Evolutionary conservation across 192 early-diverging fungal species (phyloP).

Genomic region (Funneliformis geosporum): DNA sequence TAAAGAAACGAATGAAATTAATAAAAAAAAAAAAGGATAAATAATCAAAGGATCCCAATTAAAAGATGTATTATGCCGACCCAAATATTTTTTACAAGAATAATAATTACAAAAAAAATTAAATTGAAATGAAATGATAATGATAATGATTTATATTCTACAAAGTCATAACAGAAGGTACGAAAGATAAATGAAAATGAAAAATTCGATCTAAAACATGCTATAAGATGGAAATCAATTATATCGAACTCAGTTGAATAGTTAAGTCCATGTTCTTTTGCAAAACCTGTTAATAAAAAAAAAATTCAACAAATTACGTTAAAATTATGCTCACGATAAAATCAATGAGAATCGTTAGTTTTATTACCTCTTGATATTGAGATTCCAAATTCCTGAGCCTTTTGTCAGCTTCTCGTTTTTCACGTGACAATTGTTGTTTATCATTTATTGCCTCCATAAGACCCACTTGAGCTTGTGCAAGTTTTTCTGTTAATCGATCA

Average conservation of each 20-base stretch:
- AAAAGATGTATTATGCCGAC: too few species aligned
- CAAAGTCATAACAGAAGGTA: too few species aligned
- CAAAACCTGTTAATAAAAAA: neutral
- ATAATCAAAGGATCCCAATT: too few species aligned
- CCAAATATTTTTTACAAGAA: too few species aligned
- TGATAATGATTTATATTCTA: too few species aligned
- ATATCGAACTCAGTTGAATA: neutral
- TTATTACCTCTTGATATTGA: constrained; percentile 4
- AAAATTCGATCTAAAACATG: too few species aligned
- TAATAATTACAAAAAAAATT: too few species aligned
- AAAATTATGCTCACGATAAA: neutral
- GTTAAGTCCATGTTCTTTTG: neutral
- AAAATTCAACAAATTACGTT: too few species aligned
- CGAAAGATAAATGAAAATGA: too few species aligned
- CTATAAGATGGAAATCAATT: neutral
- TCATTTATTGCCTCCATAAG: constrained; percentile 22
- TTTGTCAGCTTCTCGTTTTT: constrained; percentile 1
- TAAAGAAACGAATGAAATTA: too few species aligned
- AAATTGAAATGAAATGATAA: too few species aligned
- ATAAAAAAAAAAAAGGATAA: too few species aligned
- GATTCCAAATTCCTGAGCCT: neutral
- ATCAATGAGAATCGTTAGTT: neutral
- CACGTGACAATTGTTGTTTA: constrained; percentile 9
- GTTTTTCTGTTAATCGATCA: neutral
- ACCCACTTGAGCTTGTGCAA: constrained; percentile 1